Percentiles rank a stretch among this genome's conserved stretches.
Conservation (phyloP, 306 rosid genomes). For the Aeschynomene evenia region DNA sequence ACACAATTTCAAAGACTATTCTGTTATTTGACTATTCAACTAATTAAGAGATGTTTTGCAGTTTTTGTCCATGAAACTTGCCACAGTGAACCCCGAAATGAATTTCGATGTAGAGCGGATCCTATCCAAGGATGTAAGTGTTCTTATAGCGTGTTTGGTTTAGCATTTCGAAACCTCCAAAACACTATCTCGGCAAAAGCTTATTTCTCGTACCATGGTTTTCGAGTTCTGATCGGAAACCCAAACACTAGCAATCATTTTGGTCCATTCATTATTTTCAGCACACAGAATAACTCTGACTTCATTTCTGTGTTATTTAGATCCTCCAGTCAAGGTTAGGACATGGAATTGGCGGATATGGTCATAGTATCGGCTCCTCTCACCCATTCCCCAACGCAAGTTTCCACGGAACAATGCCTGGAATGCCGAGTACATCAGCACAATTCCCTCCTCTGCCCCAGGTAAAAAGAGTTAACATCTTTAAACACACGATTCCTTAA, state of each 20-base stretch:
- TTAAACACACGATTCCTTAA: not conserved
- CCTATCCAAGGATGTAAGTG: slow-evolving; percentile 90
- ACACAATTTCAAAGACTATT: slow-evolving; percentile 1
- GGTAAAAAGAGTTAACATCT: slow-evolving; percentile 45
- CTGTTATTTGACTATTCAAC: slow-evolving; percentile 15
- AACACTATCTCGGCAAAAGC: not conserved
- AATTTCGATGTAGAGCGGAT: slow-evolving; percentile 77
- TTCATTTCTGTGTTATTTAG: slow-evolving; percentile 40
- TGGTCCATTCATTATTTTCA: not conserved
- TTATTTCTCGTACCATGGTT: not conserved
- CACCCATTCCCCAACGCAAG: slow-evolving; percentile 53
- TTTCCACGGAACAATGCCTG: slow-evolving; percentile 62
- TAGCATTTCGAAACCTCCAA: not conserved
- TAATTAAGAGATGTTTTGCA: slow-evolving; percentile 39
- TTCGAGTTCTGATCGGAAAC: not conserved
- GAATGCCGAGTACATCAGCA: slow-evolving; percentile 53
- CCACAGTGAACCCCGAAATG: slow-evolving; percentile 93
- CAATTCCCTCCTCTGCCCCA: slow-evolving; percentile 73
- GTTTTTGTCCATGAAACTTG: slow-evolving; percentile 98
- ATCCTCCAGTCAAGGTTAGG: slow-evolving; percentile 67
- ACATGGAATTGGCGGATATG: slow-evolving; percentile 56
- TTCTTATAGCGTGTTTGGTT: not conserved
- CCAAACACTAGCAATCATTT: not conserved
- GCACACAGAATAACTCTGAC: not conserved
- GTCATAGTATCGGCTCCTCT: slow-evolving; percentile 61